A percentile compares a stretch with the other conserved stretches of the same genome.
phyloP scores from a whole-genome alignment of 2,329 filamentous ascomycete species.

The Alternaria novae-zelandiae region DNA sequence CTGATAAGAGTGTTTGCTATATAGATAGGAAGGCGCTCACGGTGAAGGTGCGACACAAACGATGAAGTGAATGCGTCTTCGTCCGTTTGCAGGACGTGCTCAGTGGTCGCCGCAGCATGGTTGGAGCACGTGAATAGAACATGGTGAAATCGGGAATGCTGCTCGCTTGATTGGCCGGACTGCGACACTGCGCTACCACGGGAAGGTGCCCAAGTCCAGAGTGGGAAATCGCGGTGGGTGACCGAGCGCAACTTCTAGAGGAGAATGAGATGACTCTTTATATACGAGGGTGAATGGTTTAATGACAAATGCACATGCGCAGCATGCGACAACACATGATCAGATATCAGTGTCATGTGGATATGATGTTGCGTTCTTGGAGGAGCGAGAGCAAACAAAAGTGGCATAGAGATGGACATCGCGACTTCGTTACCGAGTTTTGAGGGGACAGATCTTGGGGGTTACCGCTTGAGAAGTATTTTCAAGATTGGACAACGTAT shows the following conservation, averaged over 20 bases:
- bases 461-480: background rate
- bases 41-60: conserved; percentile 8
- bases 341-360: background rate
- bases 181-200: background rate
- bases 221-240: background rate
- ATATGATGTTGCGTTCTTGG: background rate
- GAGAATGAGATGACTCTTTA: background rate
- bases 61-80: conserved; percentile 1
- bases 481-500: background rate
- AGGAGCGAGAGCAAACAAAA: background rate
- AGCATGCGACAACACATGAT: background rate
- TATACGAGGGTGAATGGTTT: background rate
- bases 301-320: background rate
- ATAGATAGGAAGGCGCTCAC: conserved; percentile 5
- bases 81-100: conserved; percentile 1
- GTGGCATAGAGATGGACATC: background rate
- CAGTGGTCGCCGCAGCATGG: background rate
- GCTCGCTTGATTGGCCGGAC: background rate
- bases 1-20: conserved; percentile 14
- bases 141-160: background rate
- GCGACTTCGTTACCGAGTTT: background rate
- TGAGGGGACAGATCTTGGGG: background rate
- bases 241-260: background rate
- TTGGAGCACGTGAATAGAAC: background rate
- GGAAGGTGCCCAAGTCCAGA: background rate